A percentile compares a stretch with the other conserved stretches of the same genome.
These are phyloP conservation scores for Flaveria brownii DNA, from an alignment of 129 eudicot genomes.

Conservation along the genomic window DNA sequence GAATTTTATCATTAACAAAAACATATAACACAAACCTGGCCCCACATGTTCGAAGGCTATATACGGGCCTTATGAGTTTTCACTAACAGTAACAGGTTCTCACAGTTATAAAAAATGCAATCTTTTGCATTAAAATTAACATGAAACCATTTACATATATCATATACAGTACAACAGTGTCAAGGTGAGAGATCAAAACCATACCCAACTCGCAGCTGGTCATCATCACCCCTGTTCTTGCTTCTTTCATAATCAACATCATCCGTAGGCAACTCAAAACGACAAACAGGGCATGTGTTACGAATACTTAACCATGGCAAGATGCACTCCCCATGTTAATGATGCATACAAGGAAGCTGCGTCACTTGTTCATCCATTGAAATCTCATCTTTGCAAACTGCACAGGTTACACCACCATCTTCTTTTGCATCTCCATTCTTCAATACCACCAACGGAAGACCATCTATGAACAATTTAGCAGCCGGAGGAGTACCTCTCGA, in stretches of 20 bases:
- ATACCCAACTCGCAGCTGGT: conserved; percentile 52
- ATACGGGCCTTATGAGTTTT: too few species aligned
- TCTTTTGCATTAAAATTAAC: conserved; percentile 30
- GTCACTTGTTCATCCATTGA: conserved; percentile 41
- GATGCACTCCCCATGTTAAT: conserved; percentile 84
- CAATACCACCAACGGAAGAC: conserved; percentile 52
- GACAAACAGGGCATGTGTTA: conserved; percentile 92
- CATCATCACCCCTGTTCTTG: conserved; percentile 44
- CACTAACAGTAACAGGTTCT: too few species aligned
- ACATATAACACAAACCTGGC: too few species aligned
- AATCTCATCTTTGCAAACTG: conserved; percentile 86
- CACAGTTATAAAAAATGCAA: conserved; percentile 13
- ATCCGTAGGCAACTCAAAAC: conserved; percentile 89
- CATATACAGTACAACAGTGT: conserved; percentile 27
- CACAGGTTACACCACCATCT: conserved; percentile 50
- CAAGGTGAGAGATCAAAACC: conserved; percentile 55
- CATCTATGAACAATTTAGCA: conserved; percentile 69
- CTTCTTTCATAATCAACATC: conserved; percentile 73
- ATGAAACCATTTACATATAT: conserved; percentile 37
- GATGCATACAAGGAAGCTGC: conserved; percentile 74
- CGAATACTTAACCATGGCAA: conserved; percentile 85
- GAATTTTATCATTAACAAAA: too few species aligned
- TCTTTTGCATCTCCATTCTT: conserved; percentile 39
- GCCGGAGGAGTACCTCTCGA: conserved; percentile 84
- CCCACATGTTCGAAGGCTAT: too few species aligned